Percentiles rank a stretch among this genome's conserved stretches.
phyloP scores from a whole-genome alignment of 306 rosid genomes.

The Quercus engelmannii region DNA sequence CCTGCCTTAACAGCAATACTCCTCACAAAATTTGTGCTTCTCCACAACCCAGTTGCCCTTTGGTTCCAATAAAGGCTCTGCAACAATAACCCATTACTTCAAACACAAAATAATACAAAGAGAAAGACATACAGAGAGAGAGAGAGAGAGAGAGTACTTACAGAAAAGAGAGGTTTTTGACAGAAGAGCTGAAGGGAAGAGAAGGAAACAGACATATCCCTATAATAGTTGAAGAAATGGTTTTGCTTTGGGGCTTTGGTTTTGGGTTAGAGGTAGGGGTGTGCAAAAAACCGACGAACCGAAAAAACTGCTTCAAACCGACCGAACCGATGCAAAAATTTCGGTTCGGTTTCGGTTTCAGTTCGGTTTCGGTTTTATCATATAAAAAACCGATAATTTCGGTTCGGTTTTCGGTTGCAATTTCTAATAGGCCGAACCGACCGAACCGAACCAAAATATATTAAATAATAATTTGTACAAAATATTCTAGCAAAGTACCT shows the following conservation, averaged over 20 bases:
- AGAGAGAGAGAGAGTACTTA: conserved; percentile 22
- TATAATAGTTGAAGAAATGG: no score
- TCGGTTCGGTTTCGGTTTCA: no score
- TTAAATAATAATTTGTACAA: no score
- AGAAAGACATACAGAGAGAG: not conserved
- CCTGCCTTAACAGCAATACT: conserved; percentile 54
- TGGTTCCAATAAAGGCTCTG: conserved; percentile 40
- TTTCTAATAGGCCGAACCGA: no score
- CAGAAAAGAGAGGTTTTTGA: conserved; percentile 28
- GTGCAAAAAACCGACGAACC: no score
- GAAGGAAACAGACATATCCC: conserved; percentile 19
- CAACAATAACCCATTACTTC: not conserved
- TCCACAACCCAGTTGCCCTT: conserved; percentile 33
- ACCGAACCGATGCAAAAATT: no score
- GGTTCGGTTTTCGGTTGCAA: no score
- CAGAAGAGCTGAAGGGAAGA: conserved; percentile 20
- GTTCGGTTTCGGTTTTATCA: no score
- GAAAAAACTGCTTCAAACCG: no score
- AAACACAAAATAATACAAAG: not conserved
- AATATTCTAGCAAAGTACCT: no score
- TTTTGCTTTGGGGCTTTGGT: not conserved
- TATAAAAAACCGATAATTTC: no score
- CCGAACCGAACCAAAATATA: no score
- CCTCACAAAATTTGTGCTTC: conserved; percentile 18
- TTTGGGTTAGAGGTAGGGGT: not conserved